Conservation (phyloP, 2,329 filamentous ascomycete species). For the Penicillium aurantiogriseum region DNA sequence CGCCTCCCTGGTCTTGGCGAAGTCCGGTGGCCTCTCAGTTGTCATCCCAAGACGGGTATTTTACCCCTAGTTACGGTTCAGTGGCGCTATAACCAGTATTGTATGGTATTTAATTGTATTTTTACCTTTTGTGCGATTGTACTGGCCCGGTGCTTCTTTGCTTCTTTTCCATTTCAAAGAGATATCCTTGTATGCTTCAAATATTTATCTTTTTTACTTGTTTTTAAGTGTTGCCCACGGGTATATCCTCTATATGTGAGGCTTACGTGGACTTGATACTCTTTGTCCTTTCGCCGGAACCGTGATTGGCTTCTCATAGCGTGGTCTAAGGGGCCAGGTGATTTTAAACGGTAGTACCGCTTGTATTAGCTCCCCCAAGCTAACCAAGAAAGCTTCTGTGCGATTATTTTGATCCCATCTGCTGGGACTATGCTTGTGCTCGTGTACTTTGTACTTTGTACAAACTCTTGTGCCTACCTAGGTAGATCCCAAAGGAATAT, state of each 20-base stretch:
- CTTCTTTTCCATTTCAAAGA: background rate
- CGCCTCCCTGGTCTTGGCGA: conserved; percentile 15
- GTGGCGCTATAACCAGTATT: conserved; percentile 12
- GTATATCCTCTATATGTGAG: background rate
- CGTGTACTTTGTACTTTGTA: background rate
- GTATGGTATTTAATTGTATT: conserved; percentile 2
- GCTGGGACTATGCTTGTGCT: conserved; percentile 9
- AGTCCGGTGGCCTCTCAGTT: conserved; percentile 9
- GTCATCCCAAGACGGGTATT: conserved; percentile 29
- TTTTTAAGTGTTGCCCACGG: background rate
- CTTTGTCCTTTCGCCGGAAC: background rate
- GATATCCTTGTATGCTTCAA: too few species aligned
- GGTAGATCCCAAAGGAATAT: background rate
- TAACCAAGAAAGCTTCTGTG: conserved; percentile 4
- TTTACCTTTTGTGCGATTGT: background rate
- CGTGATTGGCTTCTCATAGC: background rate
- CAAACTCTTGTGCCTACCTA: background rate
- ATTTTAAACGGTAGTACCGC: background rate
- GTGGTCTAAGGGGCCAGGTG: background rate
- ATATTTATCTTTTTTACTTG: background rate
- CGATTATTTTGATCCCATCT: conserved; percentile 1
- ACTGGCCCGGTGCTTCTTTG: background rate
- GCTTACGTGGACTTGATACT: background rate
- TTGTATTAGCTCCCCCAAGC: conserved; percentile 1
- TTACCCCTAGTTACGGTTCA: conserved; percentile 18